Evolutionary conservation across 371 early-diverging fungal species (phyloP).

Genomic region (Lichtheimia hyalospora): DNA sequence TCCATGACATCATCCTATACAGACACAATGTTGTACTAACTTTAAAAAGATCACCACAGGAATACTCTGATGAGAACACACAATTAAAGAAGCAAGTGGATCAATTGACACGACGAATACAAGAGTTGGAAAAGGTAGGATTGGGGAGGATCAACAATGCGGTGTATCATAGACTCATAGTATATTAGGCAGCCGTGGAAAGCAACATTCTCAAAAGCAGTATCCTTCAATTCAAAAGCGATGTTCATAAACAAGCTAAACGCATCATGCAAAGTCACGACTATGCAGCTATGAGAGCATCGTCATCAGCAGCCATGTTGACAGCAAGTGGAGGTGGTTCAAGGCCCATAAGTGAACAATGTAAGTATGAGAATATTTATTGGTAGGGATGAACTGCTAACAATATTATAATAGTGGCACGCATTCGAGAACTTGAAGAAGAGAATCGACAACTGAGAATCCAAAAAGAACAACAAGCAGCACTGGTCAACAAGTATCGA

Average conservation of each 20-base stretch:
- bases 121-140: conserved; percentile 66
- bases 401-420: conserved; percentile 16
- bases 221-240: conserved; percentile 76
- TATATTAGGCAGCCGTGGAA: conserved; percentile 64
- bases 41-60: conserved; percentile 33
- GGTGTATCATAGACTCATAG: too few relatives aligned
- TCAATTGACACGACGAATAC: conserved; percentile 57
- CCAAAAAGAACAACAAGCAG: conserved; percentile 55
- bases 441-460: conserved; percentile 48
- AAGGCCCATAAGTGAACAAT: conserved; percentile 1
- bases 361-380: background rate
- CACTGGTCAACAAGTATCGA: conserved; percentile 71
- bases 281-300: conserved; percentile 18
- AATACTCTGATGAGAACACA: conserved; percentile 70
- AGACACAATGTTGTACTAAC: too few relatives aligned
- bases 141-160: too few relatives aligned
- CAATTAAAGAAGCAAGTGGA: conserved; percentile 65
- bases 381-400: background rate
- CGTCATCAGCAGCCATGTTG: conserved; percentile 15
- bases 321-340: conserved; percentile 1
- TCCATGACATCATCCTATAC: too few relatives aligned
- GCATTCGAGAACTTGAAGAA: conserved; percentile 57
- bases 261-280: conserved; percentile 47
- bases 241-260: conserved; percentile 71
- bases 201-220: conserved; percentile 74